These are phyloP conservation scores for Planoprotostelium fungivorum DNA, from an alignment of 78 protist species.

Conservation along the genomic window DNA sequence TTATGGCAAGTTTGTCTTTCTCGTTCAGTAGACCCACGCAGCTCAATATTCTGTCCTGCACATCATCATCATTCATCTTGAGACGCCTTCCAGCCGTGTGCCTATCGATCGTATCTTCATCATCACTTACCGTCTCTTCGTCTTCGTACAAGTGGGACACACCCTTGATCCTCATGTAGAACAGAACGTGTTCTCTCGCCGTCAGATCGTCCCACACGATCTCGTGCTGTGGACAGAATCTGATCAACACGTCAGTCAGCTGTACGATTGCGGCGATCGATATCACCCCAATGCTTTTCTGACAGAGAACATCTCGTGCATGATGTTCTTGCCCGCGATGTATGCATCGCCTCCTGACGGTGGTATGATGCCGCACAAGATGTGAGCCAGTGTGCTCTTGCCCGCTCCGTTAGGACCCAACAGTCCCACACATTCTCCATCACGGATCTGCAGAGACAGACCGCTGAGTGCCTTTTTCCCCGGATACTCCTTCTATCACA, in stretches of 20 bases:
- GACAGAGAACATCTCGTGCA: background rate
- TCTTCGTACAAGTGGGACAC: background rate
- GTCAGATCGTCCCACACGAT: background rate
- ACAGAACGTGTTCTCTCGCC: background rate
- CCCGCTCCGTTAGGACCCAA: background rate
- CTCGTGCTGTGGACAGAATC: background rate
- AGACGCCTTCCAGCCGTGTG: too few species aligned
- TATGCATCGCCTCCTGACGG: background rate
- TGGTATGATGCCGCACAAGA: background rate
- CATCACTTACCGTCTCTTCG: background rate
- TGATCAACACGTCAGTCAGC: slow-evolving; percentile 5
- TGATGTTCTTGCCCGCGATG: background rate
- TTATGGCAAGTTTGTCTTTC: background rate
- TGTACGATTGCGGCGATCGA: background rate
- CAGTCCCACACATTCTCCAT: background rate
- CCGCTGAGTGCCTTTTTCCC: background rate
- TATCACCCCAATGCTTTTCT: background rate
- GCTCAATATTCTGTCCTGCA: background rate
- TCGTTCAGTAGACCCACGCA: background rate
- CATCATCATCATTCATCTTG: too few species aligned
- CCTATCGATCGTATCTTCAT: background rate
- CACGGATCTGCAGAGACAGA: background rate
- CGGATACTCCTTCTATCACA: background rate
- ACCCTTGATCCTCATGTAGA: background rate
- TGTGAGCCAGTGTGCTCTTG: background rate